phyloP scores from a whole-genome alignment of 768 basidiomycete genomes.

The Trametes punicea region DNA sequence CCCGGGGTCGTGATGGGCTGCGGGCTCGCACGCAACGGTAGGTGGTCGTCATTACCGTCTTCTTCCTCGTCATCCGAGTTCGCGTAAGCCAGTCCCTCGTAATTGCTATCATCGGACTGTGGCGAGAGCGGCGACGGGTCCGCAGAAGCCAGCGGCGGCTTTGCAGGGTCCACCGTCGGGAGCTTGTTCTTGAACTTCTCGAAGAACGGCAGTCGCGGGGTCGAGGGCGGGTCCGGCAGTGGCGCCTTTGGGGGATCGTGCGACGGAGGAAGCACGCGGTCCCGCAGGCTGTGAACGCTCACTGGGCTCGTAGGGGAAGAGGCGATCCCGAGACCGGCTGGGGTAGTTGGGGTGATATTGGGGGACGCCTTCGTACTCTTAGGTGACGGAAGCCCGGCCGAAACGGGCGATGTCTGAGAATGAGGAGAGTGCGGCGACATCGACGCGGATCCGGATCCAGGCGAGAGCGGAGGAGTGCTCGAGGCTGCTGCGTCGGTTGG shows the following conservation, averaged over 20 bases:
- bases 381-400: conserved; percentile 19
- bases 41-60: conserved; percentile 8
- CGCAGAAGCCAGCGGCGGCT: not conserved
- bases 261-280: conserved; percentile 23
- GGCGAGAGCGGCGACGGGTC: conserved; percentile 16
- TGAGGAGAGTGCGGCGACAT: conserved; percentile 28
- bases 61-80: conserved; percentile 19
- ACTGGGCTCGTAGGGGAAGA: conserved; percentile 21
- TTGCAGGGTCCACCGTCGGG: conserved; percentile 20
- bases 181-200: conserved; percentile 46
- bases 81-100: conserved; percentile 21
- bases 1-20: conserved; percentile 10
- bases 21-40: conserved; percentile 14
- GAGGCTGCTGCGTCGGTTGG: conserved; percentile 9
- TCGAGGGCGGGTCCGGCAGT: conserved; percentile 19
- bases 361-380: conserved; percentile 7
- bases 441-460: conserved; percentile 25
- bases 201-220: conserved; percentile 49
- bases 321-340: conserved; percentile 11
- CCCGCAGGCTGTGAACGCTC: conserved; percentile 17
- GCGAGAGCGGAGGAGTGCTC: conserved; percentile 29
- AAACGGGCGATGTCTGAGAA: conserved; percentile 26
- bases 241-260: conserved; percentile 25
- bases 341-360: conserved; percentile 20
- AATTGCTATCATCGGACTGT: conserved; percentile 11